Conservation (phyloP, 768 basidiomycete species). For the Stropharia rugosoannulata region DNA sequence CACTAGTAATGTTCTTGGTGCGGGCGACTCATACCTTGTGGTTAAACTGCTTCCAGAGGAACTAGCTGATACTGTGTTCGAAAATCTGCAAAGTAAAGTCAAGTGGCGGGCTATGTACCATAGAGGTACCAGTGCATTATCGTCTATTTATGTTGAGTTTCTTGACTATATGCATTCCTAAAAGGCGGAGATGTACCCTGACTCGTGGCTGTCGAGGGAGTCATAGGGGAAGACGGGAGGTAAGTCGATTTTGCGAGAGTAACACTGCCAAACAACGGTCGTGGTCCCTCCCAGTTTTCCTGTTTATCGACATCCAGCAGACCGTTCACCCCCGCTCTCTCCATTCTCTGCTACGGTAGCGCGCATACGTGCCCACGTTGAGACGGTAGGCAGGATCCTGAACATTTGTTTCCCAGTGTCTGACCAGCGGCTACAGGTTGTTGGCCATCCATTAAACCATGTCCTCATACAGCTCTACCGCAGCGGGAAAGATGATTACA, state of each 20-base stretch:
- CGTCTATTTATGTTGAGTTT: background rate
- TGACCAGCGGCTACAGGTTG: constrained; percentile 19
- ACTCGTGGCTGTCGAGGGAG: constrained; percentile 36
- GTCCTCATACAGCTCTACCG: constrained; percentile 84
- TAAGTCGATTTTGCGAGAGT: constrained; percentile 2
- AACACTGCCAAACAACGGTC: background rate
- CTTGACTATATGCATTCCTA: constrained; percentile 1
- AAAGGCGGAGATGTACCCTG: constrained; percentile 61
- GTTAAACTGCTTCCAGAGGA: constrained; percentile 56
- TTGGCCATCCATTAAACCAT: constrained; percentile 73
- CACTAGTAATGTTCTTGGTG: constrained; percentile 42
- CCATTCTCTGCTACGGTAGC: constrained; percentile 71
- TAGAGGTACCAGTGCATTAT: constrained; percentile 53
- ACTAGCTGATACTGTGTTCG: constrained; percentile 56
- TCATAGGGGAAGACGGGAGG: constrained; percentile 39
- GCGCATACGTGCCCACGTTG: constrained; percentile 61
- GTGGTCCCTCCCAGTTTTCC: constrained; percentile 56
- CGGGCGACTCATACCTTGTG: constrained; percentile 68
- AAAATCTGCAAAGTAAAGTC: constrained; percentile 60
- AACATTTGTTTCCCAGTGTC: background rate
- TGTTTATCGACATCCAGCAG: constrained; percentile 81
- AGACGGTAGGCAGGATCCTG: constrained; percentile 31
- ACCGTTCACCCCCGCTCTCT: constrained; percentile 67
- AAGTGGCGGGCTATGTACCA: constrained; percentile 75
- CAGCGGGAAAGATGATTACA: constrained; percentile 75